Percentiles rank a stretch among this genome's conserved stretches.
Conservation (phyloP, 441 rosid species). For the Corymbia citriodora region DNA sequence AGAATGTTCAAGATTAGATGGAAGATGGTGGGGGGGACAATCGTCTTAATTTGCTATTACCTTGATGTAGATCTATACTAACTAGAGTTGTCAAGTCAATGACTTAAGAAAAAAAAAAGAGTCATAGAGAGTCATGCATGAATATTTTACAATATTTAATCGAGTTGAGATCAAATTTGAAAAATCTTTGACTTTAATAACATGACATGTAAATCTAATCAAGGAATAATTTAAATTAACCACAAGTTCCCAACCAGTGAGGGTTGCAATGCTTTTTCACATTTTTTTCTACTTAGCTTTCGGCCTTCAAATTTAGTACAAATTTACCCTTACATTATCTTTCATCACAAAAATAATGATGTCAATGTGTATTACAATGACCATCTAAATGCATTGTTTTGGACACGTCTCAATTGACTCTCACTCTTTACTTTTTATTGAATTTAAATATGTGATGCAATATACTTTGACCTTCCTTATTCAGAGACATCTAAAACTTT, state of each 20-base stretch:
- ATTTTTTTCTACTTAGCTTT: background rate
- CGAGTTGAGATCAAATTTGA: background rate
- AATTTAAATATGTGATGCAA: background rate
- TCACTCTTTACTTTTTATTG: background rate
- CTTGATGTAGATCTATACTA: background rate
- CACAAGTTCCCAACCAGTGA: background rate
- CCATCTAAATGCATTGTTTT: background rate
- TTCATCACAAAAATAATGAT: background rate
- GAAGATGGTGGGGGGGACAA: background rate
- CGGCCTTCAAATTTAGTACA: background rate
- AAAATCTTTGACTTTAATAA: background rate
- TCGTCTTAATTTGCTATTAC: background rate
- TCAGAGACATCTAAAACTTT: accelerated
- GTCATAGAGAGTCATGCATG: background rate
- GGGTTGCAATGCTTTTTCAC: background rate
- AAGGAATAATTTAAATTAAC: background rate
- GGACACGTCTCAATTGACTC: background rate
- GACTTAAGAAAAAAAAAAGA: background rate
- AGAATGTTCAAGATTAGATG: background rate
- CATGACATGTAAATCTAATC: background rate
- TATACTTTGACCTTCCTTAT: background rate
- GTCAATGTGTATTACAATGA: background rate
- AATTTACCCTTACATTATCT: background rate
- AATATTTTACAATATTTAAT: background rate
- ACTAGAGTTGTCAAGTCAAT: background rate